phyloP scores from a whole-genome alignment of 352 stramenopile species.

The Peronospora destructor region DNA sequence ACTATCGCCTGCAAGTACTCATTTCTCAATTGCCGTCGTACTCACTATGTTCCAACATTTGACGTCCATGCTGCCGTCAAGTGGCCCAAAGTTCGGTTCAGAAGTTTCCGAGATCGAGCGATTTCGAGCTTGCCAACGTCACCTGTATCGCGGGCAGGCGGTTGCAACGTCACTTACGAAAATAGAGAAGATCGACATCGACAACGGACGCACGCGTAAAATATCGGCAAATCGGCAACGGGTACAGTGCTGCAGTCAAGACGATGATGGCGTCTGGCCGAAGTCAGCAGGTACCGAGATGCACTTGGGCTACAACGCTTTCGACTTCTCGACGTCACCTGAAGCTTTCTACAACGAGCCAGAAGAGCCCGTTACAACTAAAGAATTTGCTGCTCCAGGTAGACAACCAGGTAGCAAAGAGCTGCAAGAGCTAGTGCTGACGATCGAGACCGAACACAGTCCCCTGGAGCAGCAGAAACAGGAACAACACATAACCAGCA shows the following conservation, averaged over 20 bases:
- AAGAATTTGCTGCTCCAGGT: not conserved
- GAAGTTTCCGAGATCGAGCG: constrained; percentile 31
- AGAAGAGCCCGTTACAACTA: not conserved
- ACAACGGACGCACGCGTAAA: constrained; percentile 32
- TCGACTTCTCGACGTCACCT: constrained; percentile 36
- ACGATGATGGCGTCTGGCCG: constrained; percentile 19
- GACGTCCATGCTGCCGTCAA: not conserved
- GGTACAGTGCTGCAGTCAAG: constrained; percentile 9
- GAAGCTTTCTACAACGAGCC: constrained; percentile 30
- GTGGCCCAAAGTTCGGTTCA: not conserved
- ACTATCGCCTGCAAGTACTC: not conserved
- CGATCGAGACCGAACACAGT: no score
- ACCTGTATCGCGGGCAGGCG: constrained; percentile 21
- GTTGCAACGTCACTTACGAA: not conserved
- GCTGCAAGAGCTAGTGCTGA: not conserved
- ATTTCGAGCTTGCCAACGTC: constrained; percentile 34
- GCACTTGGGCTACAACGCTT: constrained; percentile 39
- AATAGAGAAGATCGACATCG: constrained; percentile 11
- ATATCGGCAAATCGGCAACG: constrained; percentile 22
- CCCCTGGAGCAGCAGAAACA: not conserved
- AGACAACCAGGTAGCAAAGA: not conserved
- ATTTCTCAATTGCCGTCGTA: constrained; percentile 1
- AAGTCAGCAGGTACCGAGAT: constrained; percentile 22
- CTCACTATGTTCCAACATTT: constrained; percentile 16
- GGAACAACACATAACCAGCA: constrained; percentile 11